Conservation (phyloP, 176 grass and related monocot genomes). For the Tuctoria greenei region DNA sequence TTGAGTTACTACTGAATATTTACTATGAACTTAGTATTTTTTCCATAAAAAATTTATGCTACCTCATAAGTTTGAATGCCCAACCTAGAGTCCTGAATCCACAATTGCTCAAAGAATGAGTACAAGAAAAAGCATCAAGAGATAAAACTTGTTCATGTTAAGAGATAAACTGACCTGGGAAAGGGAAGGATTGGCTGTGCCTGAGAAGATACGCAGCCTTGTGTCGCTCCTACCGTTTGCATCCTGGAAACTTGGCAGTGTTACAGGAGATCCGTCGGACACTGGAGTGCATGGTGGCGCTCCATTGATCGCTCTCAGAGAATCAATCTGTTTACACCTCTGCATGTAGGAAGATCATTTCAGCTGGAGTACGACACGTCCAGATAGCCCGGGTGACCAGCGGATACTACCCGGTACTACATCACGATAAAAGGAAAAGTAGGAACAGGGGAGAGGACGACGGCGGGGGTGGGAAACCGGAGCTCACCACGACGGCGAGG, state of each 20-base stretch:
- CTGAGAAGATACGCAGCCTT: constrained; percentile 91
- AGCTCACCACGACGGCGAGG: background rate
- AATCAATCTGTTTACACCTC: constrained; percentile 65
- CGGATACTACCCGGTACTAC: background rate
- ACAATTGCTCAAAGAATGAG: background rate
- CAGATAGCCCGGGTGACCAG: no score
- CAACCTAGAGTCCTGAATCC: background rate
- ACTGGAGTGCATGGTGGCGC: constrained; percentile 28
- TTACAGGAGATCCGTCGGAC: constrained; percentile 32
- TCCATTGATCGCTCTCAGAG: constrained; percentile 67
- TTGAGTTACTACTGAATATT: background rate
- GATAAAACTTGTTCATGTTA: background rate
- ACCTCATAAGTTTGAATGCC: background rate
- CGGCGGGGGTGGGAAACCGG: background rate
- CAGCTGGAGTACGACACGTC: background rate
- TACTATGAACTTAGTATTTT: background rate
- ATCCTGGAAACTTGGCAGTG: constrained; percentile 36
- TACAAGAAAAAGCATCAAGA: background rate
- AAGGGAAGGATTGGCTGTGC: constrained; percentile 78
- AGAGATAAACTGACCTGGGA: constrained; percentile 57
- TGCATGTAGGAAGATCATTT: constrained; percentile 29
- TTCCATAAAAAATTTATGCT: background rate
- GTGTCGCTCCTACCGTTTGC: constrained; percentile 47
- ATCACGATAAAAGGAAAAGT: background rate
- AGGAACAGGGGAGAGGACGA: background rate